Evolutionary conservation across 2,329 filamentous ascomycete genomes (phyloP).

Genomic region (Trichoderma sp.): DNA sequence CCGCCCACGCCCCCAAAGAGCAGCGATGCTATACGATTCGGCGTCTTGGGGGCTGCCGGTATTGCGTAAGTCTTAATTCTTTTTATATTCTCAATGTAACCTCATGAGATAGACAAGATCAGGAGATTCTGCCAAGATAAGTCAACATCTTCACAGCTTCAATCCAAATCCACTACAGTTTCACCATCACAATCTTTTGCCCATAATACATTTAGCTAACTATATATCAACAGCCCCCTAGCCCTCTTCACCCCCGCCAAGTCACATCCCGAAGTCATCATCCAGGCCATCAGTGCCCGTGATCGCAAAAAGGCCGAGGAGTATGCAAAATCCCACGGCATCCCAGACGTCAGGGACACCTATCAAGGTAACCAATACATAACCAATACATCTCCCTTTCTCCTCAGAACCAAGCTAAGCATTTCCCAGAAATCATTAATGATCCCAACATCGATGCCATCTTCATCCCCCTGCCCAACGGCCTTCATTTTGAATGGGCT

Average conservation of each 20-base stretch:
- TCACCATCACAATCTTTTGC: too few species aligned
- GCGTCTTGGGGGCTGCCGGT: constrained; percentile 41
- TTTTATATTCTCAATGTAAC: too few species aligned
- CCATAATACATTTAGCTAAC: not conserved
- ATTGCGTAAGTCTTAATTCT: constrained; percentile 33
- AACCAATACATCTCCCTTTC: not conserved
- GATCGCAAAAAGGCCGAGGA: constrained; percentile 44
- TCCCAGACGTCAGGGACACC: constrained; percentile 46
- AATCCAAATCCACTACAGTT: not conserved
- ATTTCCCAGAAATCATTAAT: constrained; percentile 31
- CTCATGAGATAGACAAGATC: too few species aligned
- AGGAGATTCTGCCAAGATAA: too few species aligned
- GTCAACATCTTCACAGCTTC: not conserved
- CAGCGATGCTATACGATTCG: constrained; percentile 35
- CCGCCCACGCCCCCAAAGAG: constrained; percentile 4
- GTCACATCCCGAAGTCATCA: constrained; percentile 51
- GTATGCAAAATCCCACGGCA: constrained; percentile 50
- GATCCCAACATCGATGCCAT: constrained; percentile 44
- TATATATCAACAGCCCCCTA: constrained; percentile 30
- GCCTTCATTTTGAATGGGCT: constrained; percentile 46
- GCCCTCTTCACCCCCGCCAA: constrained; percentile 48
- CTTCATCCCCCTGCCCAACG: constrained; percentile 48
- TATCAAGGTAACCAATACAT: constrained; percentile 40
- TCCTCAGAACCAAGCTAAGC: not conserved
- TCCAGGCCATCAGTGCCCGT: constrained; percentile 52